Conservation (phyloP, 768 basidiomycete genomes). For the Russula griseocarnosa region DNA sequence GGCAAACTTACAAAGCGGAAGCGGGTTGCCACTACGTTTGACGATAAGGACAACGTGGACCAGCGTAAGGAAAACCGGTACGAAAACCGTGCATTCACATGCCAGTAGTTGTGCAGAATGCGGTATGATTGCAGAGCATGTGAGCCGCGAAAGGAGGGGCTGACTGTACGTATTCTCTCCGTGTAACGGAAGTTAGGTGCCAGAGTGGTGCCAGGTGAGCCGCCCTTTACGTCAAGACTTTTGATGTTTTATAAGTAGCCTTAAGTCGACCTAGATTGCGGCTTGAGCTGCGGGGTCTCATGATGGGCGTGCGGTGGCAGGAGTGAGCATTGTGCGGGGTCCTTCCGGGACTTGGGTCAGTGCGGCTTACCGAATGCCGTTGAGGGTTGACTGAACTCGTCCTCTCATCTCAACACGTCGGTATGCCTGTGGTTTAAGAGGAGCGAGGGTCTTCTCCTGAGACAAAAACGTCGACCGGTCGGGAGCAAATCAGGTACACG, state of each 20-base stretch:
- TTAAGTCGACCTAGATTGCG: neutral
- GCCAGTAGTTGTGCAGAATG: neutral
- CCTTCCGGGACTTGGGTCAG: slow-evolving; percentile 2
- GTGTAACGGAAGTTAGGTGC: slow-evolving; percentile 3
- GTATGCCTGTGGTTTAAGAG: neutral
- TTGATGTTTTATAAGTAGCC: slow-evolving; percentile 7
- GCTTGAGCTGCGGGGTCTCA: slow-evolving; percentile 14
- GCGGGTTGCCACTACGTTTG: neutral
- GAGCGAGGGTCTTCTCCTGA: neutral
- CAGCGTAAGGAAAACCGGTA: neutral
- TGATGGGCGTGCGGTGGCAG: neutral
- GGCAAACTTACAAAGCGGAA: neutral
- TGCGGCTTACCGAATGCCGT: neutral
- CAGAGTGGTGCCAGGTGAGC: neutral
- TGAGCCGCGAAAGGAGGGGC: neutral
- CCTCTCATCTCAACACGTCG: neutral
- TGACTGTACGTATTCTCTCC: slow-evolving; percentile 1
- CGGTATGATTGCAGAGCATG: neutral
- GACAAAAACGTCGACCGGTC: neutral
- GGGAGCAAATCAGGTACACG: neutral
- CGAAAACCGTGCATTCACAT: neutral
- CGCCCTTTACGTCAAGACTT: slow-evolving; percentile 20
- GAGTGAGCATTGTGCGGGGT: slow-evolving; percentile 1
- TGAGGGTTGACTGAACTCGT: neutral
- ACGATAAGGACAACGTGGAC: neutral